Percentiles rank a stretch among this genome's conserved stretches.
phyloP scores from a whole-genome alignment of 495 filamentous ascomycete species.

The Penicillium flavigenum region DNA sequence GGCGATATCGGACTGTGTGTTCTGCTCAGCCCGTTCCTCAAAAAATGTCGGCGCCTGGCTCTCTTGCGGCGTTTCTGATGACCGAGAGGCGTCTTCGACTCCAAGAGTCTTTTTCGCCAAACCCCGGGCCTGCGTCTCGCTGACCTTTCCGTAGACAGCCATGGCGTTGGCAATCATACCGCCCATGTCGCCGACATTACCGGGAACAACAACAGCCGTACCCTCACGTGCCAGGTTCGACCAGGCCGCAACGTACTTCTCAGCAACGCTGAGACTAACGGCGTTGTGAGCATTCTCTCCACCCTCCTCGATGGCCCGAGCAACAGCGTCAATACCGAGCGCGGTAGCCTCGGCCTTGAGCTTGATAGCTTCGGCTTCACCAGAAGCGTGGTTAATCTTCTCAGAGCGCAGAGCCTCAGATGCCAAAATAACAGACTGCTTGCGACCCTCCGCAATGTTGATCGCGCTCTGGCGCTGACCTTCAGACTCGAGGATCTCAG shows the following conservation, averaged over 20 bases:
- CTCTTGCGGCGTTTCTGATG: neutral
- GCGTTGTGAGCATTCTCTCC: slow-evolving; percentile 75
- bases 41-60: slow-evolving; percentile 19
- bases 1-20: slow-evolving; percentile 2
- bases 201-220: slow-evolving; percentile 90
- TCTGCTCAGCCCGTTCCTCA: slow-evolving; percentile 7
- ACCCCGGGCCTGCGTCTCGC: slow-evolving; percentile 71
- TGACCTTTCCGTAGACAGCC: slow-evolving; percentile 93
- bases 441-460: slow-evolving; percentile 96
- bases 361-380: slow-evolving; percentile 91
- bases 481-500: slow-evolving; percentile 94
- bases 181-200: slow-evolving; percentile 95
- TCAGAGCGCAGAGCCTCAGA: slow-evolving; percentile 89
- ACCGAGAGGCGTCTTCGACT: slow-evolving; percentile 18
- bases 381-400: slow-evolving; percentile 84
- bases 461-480: slow-evolving; percentile 95
- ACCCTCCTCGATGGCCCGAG: slow-evolving; percentile 65
- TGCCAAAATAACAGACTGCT: slow-evolving; percentile 92
- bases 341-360: slow-evolving; percentile 86
- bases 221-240: slow-evolving; percentile 87
- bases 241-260: slow-evolving; percentile 98
- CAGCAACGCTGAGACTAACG: slow-evolving; percentile 81
- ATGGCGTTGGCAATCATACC: slow-evolving; percentile 97
- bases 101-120: slow-evolving; percentile 56
- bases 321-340: slow-evolving; percentile 81